A percentile compares a stretch with the other conserved stretches of the same genome.
Evolutionary conservation across 495 filamentous ascomycete genomes (phyloP).

Genomic region (Neurospora terricola): DNA sequence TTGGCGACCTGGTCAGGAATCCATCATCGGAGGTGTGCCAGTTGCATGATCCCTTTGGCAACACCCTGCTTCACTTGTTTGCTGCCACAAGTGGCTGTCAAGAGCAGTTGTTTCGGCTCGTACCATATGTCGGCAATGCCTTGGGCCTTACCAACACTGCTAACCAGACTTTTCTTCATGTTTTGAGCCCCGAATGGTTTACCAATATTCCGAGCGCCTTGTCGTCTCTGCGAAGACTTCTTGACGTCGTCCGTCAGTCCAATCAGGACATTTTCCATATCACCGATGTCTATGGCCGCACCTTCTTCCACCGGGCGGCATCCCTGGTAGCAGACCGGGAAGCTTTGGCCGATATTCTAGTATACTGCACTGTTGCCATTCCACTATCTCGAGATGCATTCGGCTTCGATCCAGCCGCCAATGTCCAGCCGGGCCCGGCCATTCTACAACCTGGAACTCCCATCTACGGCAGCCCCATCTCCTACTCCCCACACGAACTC

Average conservation of each 20-base stretch:
- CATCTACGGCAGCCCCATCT: not conserved
- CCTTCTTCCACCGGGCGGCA: constrained; percentile 31
- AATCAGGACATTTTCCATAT: constrained; percentile 23
- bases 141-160: constrained; percentile 26
- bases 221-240: constrained; percentile 17
- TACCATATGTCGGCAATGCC: constrained; percentile 4
- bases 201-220: constrained; percentile 5
- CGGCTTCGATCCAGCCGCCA: constrained; percentile 14
- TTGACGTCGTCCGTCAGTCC: constrained; percentile 13
- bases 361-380: constrained; percentile 3
- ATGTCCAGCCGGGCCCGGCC: constrained; percentile 1
- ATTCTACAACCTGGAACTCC: constrained; percentile 7
- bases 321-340: constrained; percentile 10
- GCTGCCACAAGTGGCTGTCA: constrained; percentile 21
- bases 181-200: constrained; percentile 32
- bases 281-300: constrained; percentile 36
- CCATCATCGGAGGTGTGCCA: constrained; percentile 10
- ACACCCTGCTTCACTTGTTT: constrained; percentile 35
- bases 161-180: constrained; percentile 40
- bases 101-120: constrained; percentile 21
- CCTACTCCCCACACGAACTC: not conserved
- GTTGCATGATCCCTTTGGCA: constrained; percentile 29
- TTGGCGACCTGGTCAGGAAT: constrained; percentile 10
- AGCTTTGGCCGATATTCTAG: constrained; percentile 4
- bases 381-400: constrained; percentile 27